These are phyloP conservation scores for Chlorella sorokiniana DNA, from an alignment of 139 green algal species.

Conservation along the genomic window DNA sequence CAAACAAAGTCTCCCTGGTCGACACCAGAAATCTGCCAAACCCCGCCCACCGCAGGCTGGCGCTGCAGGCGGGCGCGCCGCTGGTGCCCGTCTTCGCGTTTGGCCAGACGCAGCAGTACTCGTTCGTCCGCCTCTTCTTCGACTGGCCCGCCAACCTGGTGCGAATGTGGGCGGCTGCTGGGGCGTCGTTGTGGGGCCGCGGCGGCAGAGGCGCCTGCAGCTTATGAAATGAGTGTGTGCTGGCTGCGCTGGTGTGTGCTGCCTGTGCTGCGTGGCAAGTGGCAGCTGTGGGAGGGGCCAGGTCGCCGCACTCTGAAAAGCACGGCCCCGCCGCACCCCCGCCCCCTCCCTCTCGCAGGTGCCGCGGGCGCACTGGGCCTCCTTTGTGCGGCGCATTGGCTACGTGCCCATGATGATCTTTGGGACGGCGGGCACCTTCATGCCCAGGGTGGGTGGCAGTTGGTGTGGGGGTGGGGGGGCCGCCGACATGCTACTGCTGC, in stretches of 20 bases:
- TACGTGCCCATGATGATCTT: conserved; percentile 36
- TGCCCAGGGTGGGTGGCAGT: conserved; percentile 18
- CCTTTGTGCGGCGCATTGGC: conserved; percentile 33
- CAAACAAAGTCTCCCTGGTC: background rate
- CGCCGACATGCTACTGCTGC: no score
- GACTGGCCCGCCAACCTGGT: conserved; percentile 33
- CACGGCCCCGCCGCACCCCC: background rate
- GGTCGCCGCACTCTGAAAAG: no score
- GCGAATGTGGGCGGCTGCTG: background rate
- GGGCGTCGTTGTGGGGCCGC: background rate
- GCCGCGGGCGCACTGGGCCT: background rate
- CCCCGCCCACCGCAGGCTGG: conserved; percentile 44
- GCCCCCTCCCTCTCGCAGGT: background rate
- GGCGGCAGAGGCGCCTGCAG: background rate
- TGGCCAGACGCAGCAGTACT: conserved; percentile 81
- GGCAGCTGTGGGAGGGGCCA: no score
- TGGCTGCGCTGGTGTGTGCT: no score
- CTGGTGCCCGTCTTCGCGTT: conserved; percentile 89
- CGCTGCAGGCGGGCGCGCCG: conserved; percentile 64
- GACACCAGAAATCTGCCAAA: background rate
- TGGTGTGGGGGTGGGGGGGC: background rate
- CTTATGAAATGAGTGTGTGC: no score
- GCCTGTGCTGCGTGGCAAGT: no score
- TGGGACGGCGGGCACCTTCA: conserved; percentile 24
- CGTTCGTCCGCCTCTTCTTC: conserved; percentile 43